Evolutionary conservation across 2,329 filamentous ascomycete genomes (phyloP).

Genomic region (Paecilomyces variotii): DNA sequence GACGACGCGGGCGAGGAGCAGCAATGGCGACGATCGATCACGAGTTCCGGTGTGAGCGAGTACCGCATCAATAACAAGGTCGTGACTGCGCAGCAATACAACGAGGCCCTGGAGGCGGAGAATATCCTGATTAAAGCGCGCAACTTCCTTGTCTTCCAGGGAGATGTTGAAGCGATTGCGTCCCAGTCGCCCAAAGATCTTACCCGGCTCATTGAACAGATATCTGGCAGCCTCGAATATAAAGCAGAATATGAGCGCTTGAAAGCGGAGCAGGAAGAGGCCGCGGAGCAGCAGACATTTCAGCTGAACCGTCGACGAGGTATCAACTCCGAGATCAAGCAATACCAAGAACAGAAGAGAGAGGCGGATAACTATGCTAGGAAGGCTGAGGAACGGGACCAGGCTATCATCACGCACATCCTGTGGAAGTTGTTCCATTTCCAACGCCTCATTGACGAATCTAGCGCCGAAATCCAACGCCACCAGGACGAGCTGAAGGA

Average conservation of each 20-base stretch:
- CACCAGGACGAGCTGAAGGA: conserved; percentile 95
- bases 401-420: conserved; percentile 85
- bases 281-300: conserved; percentile 78
- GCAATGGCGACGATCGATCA: conserved; percentile 92
- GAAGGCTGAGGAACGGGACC: conserved; percentile 83
- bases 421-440: conserved; percentile 97
- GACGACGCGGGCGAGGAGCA: conserved; percentile 94
- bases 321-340: conserved; percentile 96
- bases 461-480: conserved; percentile 79
- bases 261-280: conserved; percentile 78
- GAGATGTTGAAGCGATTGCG: conserved; percentile 94
- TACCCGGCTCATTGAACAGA: conserved; percentile 90
- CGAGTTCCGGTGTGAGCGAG: conserved; percentile 77
- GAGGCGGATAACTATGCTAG: conserved; percentile 90
- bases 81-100: conserved; percentile 87
- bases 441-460: conserved; percentile 86
- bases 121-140: conserved; percentile 97
- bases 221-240: conserved; percentile 90
- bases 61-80: conserved; percentile 92
- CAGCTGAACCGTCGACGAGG: conserved; percentile 83
- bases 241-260: conserved; percentile 88
- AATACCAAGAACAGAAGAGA: conserved; percentile 93
- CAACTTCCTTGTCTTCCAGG: conserved; percentile 97
- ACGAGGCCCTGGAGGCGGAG: conserved; percentile 81
- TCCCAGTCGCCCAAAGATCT: conserved; percentile 91